Base-by-base conservation (phyloP, 2,329 filamentous ascomycete genomes). In the Nemania sp. region DNA sequence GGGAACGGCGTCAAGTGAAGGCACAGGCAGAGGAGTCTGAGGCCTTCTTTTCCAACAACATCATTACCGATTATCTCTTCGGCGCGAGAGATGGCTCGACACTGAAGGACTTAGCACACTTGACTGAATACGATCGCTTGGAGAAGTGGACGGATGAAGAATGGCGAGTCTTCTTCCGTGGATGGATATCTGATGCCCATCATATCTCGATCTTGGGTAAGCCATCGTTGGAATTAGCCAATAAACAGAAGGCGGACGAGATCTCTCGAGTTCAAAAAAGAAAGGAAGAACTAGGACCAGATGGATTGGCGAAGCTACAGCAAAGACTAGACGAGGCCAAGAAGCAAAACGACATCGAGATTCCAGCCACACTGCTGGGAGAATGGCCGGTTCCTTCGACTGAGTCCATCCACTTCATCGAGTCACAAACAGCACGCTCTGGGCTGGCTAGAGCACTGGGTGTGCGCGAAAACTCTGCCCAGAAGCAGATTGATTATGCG, bases 381-480 rank as follows among this genome's bases (percentile, higher is more conserved):
- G 81, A 86, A 55, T 97, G 96, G 80, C 80, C 85, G 43, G 90
- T 98, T 11, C 95, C 95, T 0, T 84, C 87, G 34, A 91, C 91
- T 0, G 90, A 96, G 9, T 96, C 92, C 0, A 97, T 99, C 51
- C 92, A 97, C 73, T 98, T 99, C 76, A 96, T 97, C 68, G 85
- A 92, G 65, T 95, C 92, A 0, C 87, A 84, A 6, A 96, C 92
- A 17, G 95, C 93, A 35, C 86, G 92, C 25, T 89, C 91, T 48
- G 95, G 95, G 32, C 78, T 87, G 61, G 95, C 93, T 13, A 84
- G 87, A 68, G 82, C 86, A 64, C 78, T 92, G 50, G 93, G 92
- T 0, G 77, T 82, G 21, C 80, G 83, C 0, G 77, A 87, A 32
- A 94, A 91, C 66, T 74, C 83, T 3, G 85, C 91, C 4, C 95